Conservation (phyloP, 2,329 filamentous ascomycete species). For the Ophiosphaerella herpotricha region DNA sequence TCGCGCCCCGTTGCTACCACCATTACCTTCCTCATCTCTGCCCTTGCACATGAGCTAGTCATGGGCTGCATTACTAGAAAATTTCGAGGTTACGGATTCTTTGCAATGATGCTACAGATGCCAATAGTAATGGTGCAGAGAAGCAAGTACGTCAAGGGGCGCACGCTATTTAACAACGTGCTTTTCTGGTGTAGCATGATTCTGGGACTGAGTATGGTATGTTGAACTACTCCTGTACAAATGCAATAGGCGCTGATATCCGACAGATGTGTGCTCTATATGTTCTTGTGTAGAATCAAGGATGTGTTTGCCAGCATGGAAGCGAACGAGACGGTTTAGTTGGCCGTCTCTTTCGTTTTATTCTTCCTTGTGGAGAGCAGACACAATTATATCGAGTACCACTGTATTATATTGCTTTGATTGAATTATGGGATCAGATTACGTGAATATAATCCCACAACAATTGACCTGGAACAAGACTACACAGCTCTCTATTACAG, state of each 20-base stretch:
- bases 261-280: constrained; percentile 47
- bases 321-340: constrained; percentile 10
- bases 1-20: constrained; percentile 78
- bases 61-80: constrained; percentile 99
- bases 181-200: constrained; percentile 95
- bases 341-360: constrained; percentile 20
- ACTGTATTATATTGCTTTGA: too few species aligned
- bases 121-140: constrained; percentile 93
- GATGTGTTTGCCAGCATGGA: not conserved
- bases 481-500: too few species aligned
- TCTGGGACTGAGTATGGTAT: constrained; percentile 77
- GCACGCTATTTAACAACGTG: constrained; percentile 72
- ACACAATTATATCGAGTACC: not conserved
- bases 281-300: constrained; percentile 38
- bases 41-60: constrained; percentile 89
- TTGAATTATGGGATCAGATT: too few species aligned
- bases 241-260: constrained; percentile 12
- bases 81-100: constrained; percentile 87
- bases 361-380: not conserved
- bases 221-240: constrained; percentile 27
- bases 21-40: constrained; percentile 89
- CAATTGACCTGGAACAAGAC: too few species aligned
- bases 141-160: constrained; percentile 73
- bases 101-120: constrained; percentile 95
- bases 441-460: too few species aligned